phyloP scores from a whole-genome alignment of 768 basidiomycete species.

The Holtermannia corniformis region DNA sequence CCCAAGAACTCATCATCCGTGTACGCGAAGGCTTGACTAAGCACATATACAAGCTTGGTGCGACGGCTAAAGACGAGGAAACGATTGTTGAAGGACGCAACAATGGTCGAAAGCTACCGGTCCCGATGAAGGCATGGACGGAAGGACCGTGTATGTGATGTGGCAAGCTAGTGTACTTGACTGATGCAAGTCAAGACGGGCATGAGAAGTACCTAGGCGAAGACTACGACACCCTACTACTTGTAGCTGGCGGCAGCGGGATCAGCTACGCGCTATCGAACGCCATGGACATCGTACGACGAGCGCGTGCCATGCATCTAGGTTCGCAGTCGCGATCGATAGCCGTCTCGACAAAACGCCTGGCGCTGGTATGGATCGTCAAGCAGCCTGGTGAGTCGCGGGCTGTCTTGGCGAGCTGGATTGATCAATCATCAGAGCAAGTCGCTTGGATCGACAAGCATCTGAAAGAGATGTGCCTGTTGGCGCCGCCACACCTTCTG shows the following conservation, averaged over 20 bases:
- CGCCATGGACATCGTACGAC: constrained; percentile 9
- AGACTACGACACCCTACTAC: constrained; percentile 12
- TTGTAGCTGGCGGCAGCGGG: constrained; percentile 12
- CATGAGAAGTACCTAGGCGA: constrained; percentile 12
- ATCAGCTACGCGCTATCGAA: constrained; percentile 9
- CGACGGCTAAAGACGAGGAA: constrained; percentile 1
- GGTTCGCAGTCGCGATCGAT: constrained; percentile 2
- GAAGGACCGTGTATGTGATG: constrained; percentile 11
- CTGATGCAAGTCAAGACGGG: constrained; percentile 3
- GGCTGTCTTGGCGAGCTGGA: background rate
- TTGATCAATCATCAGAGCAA: background rate
- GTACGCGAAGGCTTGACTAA: constrained; percentile 10
- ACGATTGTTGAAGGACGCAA: background rate
- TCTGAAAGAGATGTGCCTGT: constrained; percentile 3
- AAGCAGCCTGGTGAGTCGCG: constrained; percentile 8
- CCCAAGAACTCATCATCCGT: constrained; percentile 12
- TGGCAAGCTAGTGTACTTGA: background rate
- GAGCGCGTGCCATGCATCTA: constrained; percentile 9
- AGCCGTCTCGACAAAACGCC: constrained; percentile 4
- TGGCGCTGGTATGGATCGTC: constrained; percentile 11
- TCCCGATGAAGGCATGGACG: constrained; percentile 10
- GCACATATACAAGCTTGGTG: constrained; percentile 5
- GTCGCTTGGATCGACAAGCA: constrained; percentile 9
- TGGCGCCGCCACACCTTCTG: constrained; percentile 4
- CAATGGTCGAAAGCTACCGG: background rate